Base-by-base conservation (phyloP, 2,329 filamentous ascomycete genomes). In the Colletotrichum tabaci region DNA sequence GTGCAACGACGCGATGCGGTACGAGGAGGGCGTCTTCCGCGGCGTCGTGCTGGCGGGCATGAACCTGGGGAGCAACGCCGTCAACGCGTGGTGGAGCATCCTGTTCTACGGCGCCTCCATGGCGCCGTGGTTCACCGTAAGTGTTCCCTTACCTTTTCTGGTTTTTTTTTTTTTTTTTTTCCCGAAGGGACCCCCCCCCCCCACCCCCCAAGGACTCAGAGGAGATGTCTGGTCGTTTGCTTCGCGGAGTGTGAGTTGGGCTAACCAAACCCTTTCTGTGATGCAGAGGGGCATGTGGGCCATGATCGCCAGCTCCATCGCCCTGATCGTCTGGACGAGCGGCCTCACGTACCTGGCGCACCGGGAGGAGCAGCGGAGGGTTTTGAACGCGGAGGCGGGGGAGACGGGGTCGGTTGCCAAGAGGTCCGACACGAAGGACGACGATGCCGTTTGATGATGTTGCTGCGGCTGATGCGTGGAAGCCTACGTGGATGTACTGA, bases 81-180 rank as follows among this genome's bases (percentile, higher is more conserved):
- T 94, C 7, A 93, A 94, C 75, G 89, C 91, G 0, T 94, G 91
- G 91, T 94, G 92, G 92, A 89, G 86, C 71, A 89, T 94, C 50
- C 74, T 94, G 0, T 94, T 94, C 73, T 94, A 93, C 75, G 88
- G 89, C 0, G 91, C 91, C 1, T 86, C 87, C 2, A 87, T 89
- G 79, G 92, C 91, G 3, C 92, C 92, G 0, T 88, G 87, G 82
- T 93, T 93, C 72, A 89, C 80, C 49, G 88, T 89, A 78, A 84
- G 87, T 82, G 2, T 4, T 4, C 40, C n/a, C 13, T n/a, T 35
- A 1, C 21, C 4, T 38, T 72, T 67, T 61, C 65, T 65, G 26
- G 7, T 5, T 8, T 30, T 30, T 30, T 30, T 30, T 30, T 30
- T 5, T 30, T 30, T 8, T 30, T 30, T 30, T 7, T 30, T 30